Evolutionary conservation across 108 stramenopile genomes (phyloP), one percentile per base, ranked within the genome.

Genomic region (Seminavis robusta): DNA sequence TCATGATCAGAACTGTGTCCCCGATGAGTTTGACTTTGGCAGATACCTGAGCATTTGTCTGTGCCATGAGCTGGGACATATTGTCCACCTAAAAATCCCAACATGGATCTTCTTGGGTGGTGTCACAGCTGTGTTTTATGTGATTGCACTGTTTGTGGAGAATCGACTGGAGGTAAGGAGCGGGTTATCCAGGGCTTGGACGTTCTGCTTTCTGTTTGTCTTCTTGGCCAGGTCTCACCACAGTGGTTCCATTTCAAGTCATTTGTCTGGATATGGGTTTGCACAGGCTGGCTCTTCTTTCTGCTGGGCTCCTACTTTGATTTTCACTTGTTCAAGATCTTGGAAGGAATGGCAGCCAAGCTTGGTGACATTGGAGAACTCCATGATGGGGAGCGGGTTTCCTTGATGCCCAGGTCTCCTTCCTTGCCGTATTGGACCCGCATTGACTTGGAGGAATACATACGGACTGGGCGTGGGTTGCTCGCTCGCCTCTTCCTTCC

Each of bases 31-130:
- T 40, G 33, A 64, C 45, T 73, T 69, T 59, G 65, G 62, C 3
- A 11, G 49, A 39, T 79, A 79, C 57, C 56, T 79, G 1, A 30
- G 61, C 2, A 26, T 70, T 26, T 61, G 50, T 37, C 56, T 45
- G 31, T 50, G 49, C 15, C 40, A 65, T 27, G 33, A 23, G 17
- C 31, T 71, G 32, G 54, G 59, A 2, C 76, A 71, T 27, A 37
- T 54, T 39, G 73, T 74, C 10, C 45, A 74, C 25, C 44, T 74
- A 10, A 41, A 46, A 15, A 17, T 41, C 29, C 20, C 23, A 1
- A 63, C 67, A 4, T 74, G 73, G 73, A 16, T 62, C 6, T 69
- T 59, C 62, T 61, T 74, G 57, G 73, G 47, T 13, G 0, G 63
- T 11, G 30, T 63, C 16, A 68, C 66, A 17, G 17, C 64, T 23